phyloP scores from a whole-genome alignment of 73 alveolate species.

The Paramecium bursaria region DNA sequence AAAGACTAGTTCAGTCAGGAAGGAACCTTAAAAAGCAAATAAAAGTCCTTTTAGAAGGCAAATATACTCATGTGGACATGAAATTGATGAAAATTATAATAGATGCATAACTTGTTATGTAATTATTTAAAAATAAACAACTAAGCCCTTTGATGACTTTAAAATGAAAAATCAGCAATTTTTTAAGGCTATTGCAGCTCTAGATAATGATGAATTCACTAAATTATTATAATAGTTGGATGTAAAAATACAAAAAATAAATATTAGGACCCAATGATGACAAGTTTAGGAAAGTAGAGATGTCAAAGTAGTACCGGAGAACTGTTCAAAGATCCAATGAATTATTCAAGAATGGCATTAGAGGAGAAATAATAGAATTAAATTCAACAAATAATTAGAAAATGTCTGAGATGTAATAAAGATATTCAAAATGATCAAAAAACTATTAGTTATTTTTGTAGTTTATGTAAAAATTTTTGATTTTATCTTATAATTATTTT shows the following conservation, averaged over 20 bases:
- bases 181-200: neutral
- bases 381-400: conserved; percentile 41
- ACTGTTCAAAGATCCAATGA: conserved; percentile 59
- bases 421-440: conserved; percentile 40
- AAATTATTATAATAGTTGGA: conserved; percentile 5
- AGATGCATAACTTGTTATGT: too few species aligned
- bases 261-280: conserved; percentile 17
- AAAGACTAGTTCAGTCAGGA: conserved; percentile 42
- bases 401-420: conserved; percentile 56
- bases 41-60: neutral
- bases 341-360: conserved; percentile 58
- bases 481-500: neutral
- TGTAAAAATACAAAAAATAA: neutral
- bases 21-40: conserved; percentile 45
- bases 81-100: conserved; percentile 40
- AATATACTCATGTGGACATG: conserved; percentile 45
- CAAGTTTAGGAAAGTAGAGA: conserved; percentile 13
- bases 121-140: too few species aligned
- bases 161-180: neutral
- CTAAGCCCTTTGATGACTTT: conserved; percentile 50
- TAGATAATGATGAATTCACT: conserved; percentile 54
- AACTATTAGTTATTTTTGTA: conserved; percentile 57
- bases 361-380: conserved; percentile 15
- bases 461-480: conserved; percentile 58
- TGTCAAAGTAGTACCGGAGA: conserved; percentile 47